phyloP scores from a whole-genome alignment of 371 early-diverging fungal genomes.

The Mucor racemosus region DNA sequence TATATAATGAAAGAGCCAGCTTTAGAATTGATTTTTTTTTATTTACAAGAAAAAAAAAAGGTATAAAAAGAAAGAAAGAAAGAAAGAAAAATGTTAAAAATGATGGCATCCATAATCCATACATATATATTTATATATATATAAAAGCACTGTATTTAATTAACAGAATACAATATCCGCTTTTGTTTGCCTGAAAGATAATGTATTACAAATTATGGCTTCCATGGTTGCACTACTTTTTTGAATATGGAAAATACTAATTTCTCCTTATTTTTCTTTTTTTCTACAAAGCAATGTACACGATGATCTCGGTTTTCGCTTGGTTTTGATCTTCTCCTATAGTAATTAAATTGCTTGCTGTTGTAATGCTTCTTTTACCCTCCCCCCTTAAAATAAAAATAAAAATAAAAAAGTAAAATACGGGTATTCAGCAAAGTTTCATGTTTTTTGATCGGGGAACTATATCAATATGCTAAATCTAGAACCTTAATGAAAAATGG shows the following conservation, averaged over 20 bases:
- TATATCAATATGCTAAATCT: background rate
- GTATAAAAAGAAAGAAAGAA: background rate
- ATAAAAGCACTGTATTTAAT: background rate
- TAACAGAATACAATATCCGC: conserved; percentile 5
- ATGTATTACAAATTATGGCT: conserved; percentile 7
- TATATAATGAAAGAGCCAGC: conserved; percentile 7
- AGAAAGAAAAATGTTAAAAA: background rate
- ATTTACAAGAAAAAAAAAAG: background rate
- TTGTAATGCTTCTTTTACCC: background rate
- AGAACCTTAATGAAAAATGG: conserved; percentile 2
- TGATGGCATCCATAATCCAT: background rate
- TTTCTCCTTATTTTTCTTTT: background rate
- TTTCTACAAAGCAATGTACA: no score
- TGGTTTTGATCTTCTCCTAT: background rate
- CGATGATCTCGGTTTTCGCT: no score
- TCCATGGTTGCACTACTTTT: background rate
- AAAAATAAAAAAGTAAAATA: background rate
- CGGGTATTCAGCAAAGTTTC: background rate
- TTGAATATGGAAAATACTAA: conserved; percentile 5
- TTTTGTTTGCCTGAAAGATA: background rate
- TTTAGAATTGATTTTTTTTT: background rate
- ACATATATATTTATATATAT: background rate
- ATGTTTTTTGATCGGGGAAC: conserved; percentile 5
- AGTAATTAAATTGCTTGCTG: background rate
- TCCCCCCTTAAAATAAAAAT: background rate